Evolutionary conservation across 108 stramenopile species (phyloP), one percentile per base, ranked within the genome.

Genomic region (Craspedostauros australis): DNA sequence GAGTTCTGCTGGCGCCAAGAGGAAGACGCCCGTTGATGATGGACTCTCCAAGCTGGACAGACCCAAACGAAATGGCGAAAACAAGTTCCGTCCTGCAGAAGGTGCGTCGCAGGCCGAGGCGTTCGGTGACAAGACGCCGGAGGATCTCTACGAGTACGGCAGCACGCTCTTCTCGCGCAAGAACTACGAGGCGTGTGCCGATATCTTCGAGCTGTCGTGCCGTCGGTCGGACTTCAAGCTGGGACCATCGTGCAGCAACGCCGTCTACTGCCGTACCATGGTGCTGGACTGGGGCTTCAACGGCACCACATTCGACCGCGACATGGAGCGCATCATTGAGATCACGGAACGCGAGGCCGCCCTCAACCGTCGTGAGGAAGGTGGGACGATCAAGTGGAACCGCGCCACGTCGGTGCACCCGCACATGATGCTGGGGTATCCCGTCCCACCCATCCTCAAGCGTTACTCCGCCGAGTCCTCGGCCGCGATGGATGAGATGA

Each of bases 381-480:
- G 37, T 4, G 67, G 50, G 19, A 47, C 53, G 18, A 74, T 81
- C 39, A 48, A 47, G 18, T 90, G 88, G 88, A 28, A 70, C 4
- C 67, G 88, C 34, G 65, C 79, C 9, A 76, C 77, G 27, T 81
- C 79, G 31, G 77, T 75, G 15, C 73, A 75, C 32, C 73, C 73
- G 0, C 73, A 75, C 24, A 75, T 75, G 73, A 86, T 84, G 84
- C 64, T 90, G 11, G 84, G 84, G 31, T 90, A 86, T 57, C 88
- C 82, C 8, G 18, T 90, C 1, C 36, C 75, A 50, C 60, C 60
- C 1, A 65, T 79, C 40, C 53, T 90, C 3, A 86, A 90, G 51
- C 76, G 84, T 43, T 75, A 77, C 39, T 77, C 72, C 20, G 56
- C 84, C 12, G 88, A 90, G 68, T 77, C 77, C 20, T 68, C 71